Conservation (phyloP, 2,329 filamentous ascomycete species). For the Ophiosphaerella narmari region DNA sequence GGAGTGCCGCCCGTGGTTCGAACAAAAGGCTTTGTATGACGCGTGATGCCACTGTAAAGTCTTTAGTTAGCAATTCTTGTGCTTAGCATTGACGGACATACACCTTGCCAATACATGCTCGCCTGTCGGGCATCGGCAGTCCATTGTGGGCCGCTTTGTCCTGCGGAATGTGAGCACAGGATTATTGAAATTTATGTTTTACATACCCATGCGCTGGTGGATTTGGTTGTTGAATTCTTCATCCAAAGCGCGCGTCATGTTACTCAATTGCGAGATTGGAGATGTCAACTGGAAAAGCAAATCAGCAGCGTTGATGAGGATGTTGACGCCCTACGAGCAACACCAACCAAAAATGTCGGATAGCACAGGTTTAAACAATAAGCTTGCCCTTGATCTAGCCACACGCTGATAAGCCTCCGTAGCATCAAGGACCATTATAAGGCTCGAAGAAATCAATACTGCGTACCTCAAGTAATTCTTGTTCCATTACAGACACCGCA, state of each 20-base stretch:
- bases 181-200: conserved; percentile 1
- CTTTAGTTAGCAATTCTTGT: not conserved
- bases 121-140: conserved; percentile 30
- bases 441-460: not conserved
- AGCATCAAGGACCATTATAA: not conserved
- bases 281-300: conserved; percentile 17
- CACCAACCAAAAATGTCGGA: not conserved
- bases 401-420: not conserved
- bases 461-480: conserved; percentile 38
- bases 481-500: conserved; percentile 41
- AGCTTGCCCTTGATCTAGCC: not conserved
- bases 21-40: conserved; percentile 52
- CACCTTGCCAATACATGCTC: conserved; percentile 39
- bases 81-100: conserved; percentile 39
- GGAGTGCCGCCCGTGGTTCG: conserved; percentile 46
- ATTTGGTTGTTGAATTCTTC: conserved; percentile 13
- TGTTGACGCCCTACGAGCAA: not conserved
- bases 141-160: conserved; percentile 31
- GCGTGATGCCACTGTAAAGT: conserved; percentile 21
- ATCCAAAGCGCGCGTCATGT: conserved; percentile 10
- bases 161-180: conserved; percentile 11
- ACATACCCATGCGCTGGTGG: conserved; percentile 13
- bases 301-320: conserved; percentile 10
- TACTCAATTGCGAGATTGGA: conserved; percentile 16
- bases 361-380: not conserved